These are phyloP conservation scores for Candida maltosa DNA, from an alignment of 805 yeast genomes.

Conservation along the genomic window DNA sequence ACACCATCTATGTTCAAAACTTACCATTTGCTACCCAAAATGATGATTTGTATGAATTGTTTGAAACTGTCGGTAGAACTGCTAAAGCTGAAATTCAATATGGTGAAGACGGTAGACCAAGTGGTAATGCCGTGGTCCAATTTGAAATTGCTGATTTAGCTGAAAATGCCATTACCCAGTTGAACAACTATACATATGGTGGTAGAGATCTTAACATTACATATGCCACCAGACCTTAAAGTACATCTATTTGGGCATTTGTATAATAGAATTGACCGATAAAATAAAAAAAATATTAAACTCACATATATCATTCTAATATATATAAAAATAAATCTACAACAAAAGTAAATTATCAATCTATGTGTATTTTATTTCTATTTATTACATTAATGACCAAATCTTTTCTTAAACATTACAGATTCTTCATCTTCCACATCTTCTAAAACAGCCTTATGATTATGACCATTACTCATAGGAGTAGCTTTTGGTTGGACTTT, in stretches of 20 bases:
- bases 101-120: conserved; percentile 59
- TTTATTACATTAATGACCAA: conserved; percentile 26
- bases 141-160: conserved; percentile 68
- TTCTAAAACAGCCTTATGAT: conserved; percentile 12
- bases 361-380: too few species aligned
- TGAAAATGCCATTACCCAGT: conserved; percentile 66
- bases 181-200: conserved; percentile 82
- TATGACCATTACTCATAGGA: conserved; percentile 1
- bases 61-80: conserved; percentile 79
- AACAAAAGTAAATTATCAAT: too few species aligned
- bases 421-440: conserved; percentile 36
- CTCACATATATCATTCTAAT: too few species aligned
- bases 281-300: too few species aligned
- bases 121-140: conserved; percentile 84
- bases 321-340: too few species aligned
- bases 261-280: too few species aligned
- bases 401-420: conserved; percentile 37
- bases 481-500: conserved; percentile 3
- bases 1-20: conserved; percentile 63
- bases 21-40: conserved; percentile 88
- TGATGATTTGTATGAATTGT: conserved; percentile 79
- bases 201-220: conserved; percentile 68
- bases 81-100: conserved; percentile 72
- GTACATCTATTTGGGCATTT: background rate
- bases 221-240: conserved; percentile 47